Percentiles rank a stretch among this genome's conserved stretches.
Conservation (phyloP, 2,329 filamentous ascomycete species). For the Fusarium annulatum region DNA sequence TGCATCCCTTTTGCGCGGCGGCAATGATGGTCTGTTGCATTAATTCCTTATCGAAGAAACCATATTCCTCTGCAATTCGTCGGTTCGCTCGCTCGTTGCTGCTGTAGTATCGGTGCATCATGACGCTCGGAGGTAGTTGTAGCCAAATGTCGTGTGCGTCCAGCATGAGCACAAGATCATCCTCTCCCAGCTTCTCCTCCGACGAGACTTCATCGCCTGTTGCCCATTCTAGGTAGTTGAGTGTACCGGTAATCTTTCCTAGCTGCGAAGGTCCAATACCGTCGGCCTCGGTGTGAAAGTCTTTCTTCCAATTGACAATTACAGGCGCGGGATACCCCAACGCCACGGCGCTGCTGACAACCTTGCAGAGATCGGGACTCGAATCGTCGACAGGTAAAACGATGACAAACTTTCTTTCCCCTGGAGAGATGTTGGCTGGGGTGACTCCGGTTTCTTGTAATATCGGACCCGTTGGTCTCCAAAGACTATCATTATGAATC, state of each 20-base stretch:
- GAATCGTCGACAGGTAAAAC: constrained; percentile 42
- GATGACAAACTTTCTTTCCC: constrained; percentile 41
- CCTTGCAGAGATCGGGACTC: constrained; percentile 47
- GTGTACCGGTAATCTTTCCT: constrained; percentile 46
- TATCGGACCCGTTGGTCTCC: constrained; percentile 22
- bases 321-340: constrained; percentile 46
- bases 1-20: constrained; percentile 42
- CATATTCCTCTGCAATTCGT: constrained; percentile 31
- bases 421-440: constrained; percentile 17
- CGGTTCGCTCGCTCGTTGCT: constrained; percentile 39
- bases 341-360: constrained; percentile 43
- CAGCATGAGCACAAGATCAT: constrained; percentile 46
- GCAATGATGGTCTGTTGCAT: constrained; percentile 43
- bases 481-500: constrained; percentile 36
- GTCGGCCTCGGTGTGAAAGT: constrained; percentile 38
- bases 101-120: constrained; percentile 44
- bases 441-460: constrained; percentile 3
- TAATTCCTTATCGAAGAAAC: constrained; percentile 26
- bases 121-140: constrained; percentile 45
- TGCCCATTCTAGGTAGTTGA: constrained; percentile 44
- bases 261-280: constrained; percentile 45
- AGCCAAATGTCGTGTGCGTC: constrained; percentile 50
- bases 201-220: constrained; percentile 20
- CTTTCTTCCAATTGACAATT: constrained; percentile 47
- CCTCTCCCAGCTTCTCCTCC: constrained; percentile 35